Evolutionary conservation across 352 stramenopile genomes (phyloP), one percentile per base, ranked within the genome.

Genomic region (Lagenidium giganteum): DNA sequence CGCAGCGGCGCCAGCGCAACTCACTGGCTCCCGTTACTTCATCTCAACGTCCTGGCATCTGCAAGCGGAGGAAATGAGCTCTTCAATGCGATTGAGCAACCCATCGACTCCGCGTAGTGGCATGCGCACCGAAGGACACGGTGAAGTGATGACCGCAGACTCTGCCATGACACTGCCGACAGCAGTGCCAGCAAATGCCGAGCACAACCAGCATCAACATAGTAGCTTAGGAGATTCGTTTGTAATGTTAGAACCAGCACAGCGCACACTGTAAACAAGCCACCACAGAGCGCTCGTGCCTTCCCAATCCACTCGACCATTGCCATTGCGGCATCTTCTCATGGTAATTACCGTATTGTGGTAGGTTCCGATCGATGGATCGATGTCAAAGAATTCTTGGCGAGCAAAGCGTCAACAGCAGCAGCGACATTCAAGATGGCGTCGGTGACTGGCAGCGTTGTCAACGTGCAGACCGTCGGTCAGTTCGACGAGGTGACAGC

Each of bases 21-120:
- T n/a, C n/a, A 21, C 51, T 4, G 70, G 61, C 33, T 88, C 79
- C 22, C 87, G 72, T 21, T 92, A 83, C 48, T 92, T 92, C 49
- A 83, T 92, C 40, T 89, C 80, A 5, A 83, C 80, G 23, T 76
- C 62, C 23, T 92, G 80, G 80, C 71, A 84, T 28, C 58, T 86
- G 23, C 72, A 92, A 39, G 74, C 80, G 0, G 80, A 89, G 8
- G 80, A 88, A 39, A 76, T 92, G 67, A 80, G 71, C 43, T 71
- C 71, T 13, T 87, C 79, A 2, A 78, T 84, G 53, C 60, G 69
- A 4, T 44, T 83, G 8, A 27, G 29, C 29, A 11, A 25, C 34
- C 24, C 23, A 33, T 11, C 27, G 23, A 20, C 24, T 17, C 2
- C n/a, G 28, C 20, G 39, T 23, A 5, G 14, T 23, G 17, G 26